These are phyloP conservation scores for Dichotomopilus funicola DNA, from an alignment of 2,329 filamentous ascomycete genomes.

Conservation along the genomic window DNA sequence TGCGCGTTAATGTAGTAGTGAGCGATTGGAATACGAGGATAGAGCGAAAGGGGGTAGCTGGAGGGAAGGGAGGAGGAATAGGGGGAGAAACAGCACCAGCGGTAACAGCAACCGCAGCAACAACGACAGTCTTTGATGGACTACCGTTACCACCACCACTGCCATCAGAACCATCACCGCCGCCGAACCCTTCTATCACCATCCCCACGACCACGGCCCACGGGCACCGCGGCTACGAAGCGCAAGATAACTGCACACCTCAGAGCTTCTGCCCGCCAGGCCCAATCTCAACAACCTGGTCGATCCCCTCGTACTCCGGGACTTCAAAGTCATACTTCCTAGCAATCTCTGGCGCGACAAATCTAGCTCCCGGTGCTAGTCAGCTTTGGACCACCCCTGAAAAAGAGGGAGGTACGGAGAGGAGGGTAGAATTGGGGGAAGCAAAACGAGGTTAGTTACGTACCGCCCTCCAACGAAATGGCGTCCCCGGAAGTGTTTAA, in stretches of 20 bases:
- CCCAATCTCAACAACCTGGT: constrained; percentile 78
- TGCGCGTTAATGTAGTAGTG: constrained; percentile 44
- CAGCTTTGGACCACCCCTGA: constrained; percentile 1
- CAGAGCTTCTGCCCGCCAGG: constrained; percentile 47
- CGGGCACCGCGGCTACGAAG: too few species aligned
- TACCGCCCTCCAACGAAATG: constrained; percentile 88
- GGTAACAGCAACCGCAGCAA: not conserved
- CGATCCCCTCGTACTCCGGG: constrained; percentile 75
- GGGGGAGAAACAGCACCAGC: not conserved
- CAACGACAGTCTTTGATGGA: too few species aligned
- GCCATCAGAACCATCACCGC: too few species aligned
- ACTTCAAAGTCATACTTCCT: constrained; percentile 81
- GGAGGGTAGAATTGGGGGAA: not conserved
- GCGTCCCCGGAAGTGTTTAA: constrained; percentile 73
- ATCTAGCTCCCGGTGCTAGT: constrained; percentile 43
- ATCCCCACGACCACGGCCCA: too few species aligned
- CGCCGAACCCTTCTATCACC: too few species aligned
- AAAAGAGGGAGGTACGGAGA: constrained; percentile 6
- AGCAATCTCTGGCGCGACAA: constrained; percentile 70
- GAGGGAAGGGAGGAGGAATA: not conserved
- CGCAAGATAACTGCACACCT: constrained; percentile 15
- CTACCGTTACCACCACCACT: too few species aligned
- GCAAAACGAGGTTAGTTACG: constrained; percentile 25
- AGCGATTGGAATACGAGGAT: not conserved
- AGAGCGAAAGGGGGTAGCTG: not conserved